Percentiles rank a stretch among this genome's conserved stretches.
Conservation (phyloP, 176 grass and related monocot genomes). For the Rhipidocladum racemiflorum region DNA sequence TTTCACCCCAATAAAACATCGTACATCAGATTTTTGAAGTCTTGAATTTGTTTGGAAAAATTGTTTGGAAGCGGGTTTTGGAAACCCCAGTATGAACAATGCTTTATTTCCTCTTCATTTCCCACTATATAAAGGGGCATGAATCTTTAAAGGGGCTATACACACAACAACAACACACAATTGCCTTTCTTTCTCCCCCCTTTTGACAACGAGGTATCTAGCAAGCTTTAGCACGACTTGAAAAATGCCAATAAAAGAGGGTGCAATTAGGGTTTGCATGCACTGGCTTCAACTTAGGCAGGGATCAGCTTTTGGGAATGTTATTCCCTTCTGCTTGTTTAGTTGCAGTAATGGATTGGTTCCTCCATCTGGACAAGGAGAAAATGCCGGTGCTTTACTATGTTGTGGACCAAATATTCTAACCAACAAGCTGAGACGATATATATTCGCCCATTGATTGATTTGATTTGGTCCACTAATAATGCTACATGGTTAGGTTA, state of each 20-base stretch:
- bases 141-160: constrained; percentile 23
- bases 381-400: constrained; percentile 24
- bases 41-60: too few relatives aligned
- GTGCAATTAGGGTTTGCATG: constrained; percentile 27
- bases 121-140: constrained; percentile 25
- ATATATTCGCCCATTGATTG: constrained; percentile 32
- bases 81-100: constrained; percentile 39
- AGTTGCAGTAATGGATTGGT: background rate
- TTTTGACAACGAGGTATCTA: constrained; percentile 37
- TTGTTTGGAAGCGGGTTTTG: background rate
- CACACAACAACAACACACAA: background rate
- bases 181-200: background rate
- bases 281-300: constrained; percentile 49
- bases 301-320: background rate
- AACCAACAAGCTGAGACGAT: background rate
- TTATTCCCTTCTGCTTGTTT: constrained; percentile 28
- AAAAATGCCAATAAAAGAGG: constrained; percentile 15
- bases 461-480: constrained; percentile 35
- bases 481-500: background rate
- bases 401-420: constrained; percentile 25
- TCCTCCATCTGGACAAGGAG: constrained; percentile 27
- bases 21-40: too few relatives aligned
- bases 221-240: constrained; percentile 26
- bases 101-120: constrained; percentile 27
- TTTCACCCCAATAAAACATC: too few relatives aligned